These are phyloP conservation scores for Fimicolochytrium jonesii DNA, from an alignment of 192 early-diverging fungal species.

Conservation along the genomic window DNA sequence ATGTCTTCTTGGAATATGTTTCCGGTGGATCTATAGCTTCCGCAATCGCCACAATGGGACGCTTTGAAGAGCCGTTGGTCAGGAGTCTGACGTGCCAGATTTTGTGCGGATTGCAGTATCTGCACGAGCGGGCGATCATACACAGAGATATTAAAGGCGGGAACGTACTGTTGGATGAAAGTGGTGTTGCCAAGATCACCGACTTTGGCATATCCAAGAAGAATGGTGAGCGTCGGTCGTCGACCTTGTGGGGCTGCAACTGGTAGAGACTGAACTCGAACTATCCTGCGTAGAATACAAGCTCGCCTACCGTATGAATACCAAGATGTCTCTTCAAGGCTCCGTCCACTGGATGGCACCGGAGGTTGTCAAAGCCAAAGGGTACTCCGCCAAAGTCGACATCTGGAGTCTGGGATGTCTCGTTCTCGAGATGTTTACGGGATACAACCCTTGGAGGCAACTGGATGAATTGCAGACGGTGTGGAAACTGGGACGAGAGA, in stretches of 20 bases:
- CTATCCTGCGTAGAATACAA: too few relatives aligned
- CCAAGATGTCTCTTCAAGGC: slow-evolving; percentile 79
- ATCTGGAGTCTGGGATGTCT: slow-evolving; percentile 81
- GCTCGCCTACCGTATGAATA: slow-evolving; percentile 41
- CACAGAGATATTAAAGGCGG: slow-evolving; percentile 99
- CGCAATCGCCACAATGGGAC: slow-evolving; percentile 78
- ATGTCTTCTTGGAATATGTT: slow-evolving; percentile 97
- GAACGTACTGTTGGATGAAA: slow-evolving; percentile 80
- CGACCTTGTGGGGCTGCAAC: too few relatives aligned
- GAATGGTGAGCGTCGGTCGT: too few relatives aligned
- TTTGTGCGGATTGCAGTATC: slow-evolving; percentile 86
- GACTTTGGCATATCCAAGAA: slow-evolving; percentile 99
- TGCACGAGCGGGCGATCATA: slow-evolving; percentile 92
- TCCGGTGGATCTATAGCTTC: slow-evolving; percentile 93
- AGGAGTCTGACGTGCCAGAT: slow-evolving; percentile 86
- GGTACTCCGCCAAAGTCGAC: slow-evolving; percentile 75
- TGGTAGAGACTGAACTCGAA: too few relatives aligned
- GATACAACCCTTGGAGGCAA: slow-evolving; percentile 75
- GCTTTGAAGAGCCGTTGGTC: slow-evolving; percentile 79
- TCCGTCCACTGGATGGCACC: slow-evolving; percentile 99
- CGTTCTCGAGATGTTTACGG: slow-evolving; percentile 98
- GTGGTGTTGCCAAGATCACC: slow-evolving; percentile 93
- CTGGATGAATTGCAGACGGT: slow-evolving; percentile 57
- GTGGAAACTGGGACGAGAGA: slow-evolving; percentile 70
- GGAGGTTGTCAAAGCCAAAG: slow-evolving; percentile 89